These are phyloP conservation scores for Aureobasidium sp. DNA, from an alignment of 2,329 filamentous ascomycete genomes.

Conservation along the genomic window DNA sequence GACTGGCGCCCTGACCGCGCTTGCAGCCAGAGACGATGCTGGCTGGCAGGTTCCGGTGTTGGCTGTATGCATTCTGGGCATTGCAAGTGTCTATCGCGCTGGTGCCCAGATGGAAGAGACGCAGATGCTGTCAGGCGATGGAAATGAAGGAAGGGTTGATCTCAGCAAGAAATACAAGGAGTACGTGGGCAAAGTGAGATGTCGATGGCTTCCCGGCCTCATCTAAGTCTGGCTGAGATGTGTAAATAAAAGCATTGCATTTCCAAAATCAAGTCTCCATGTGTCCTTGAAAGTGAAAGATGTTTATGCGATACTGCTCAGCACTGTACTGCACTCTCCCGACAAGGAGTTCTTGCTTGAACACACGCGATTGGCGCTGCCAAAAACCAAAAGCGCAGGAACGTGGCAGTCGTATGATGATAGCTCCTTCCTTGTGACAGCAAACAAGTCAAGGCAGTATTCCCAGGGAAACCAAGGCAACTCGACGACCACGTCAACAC, in stretches of 20 bases:
- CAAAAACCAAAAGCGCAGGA: neutral
- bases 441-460: neutral
- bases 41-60: neutral
- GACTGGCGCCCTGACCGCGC: neutral
- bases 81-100: neutral
- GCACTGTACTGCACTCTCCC: neutral
- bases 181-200: conserved; percentile 4
- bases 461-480: neutral
- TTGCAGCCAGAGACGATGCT: neutral
- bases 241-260: neutral
- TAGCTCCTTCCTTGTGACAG: neutral
- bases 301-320: no score
- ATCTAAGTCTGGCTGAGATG: neutral
- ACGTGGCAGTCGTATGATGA: neutral
- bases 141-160: neutral
- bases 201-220: neutral
- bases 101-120: neutral
- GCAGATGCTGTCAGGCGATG: neutral
- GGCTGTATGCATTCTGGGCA: neutral
- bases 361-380: neutral
- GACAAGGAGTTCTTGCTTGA: neutral
- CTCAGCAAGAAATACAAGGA: conserved; percentile 1
- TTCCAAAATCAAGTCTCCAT: neutral
- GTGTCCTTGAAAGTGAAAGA: no score
- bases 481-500: neutral